Base-by-base conservation (phyloP, 2,329 filamentous ascomycete genomes). In the Nigrospora oryzae region DNA sequence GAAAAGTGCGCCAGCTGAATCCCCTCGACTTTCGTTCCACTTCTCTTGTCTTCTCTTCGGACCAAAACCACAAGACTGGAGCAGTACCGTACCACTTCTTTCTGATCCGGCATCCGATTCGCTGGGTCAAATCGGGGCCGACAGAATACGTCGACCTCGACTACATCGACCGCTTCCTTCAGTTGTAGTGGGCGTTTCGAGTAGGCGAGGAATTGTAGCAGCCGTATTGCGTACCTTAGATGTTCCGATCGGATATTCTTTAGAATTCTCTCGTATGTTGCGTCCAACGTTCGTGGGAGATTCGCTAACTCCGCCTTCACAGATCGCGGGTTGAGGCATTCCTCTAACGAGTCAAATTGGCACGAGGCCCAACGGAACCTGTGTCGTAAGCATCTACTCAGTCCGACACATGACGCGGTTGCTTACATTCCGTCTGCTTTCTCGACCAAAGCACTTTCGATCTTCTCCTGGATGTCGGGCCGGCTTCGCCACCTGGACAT, bases 391-490 rank as follows among this genome's bases (percentile, higher is more conserved):
- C 36, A 36, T 30, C n/a, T 35, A 11, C 7, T n/a, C 12, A 5
- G 5, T 19, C 3, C 14, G 16, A 16, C 14, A 42, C 23, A 7
- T 28, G 23, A 7, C 34, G 19, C 42, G 28, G 35, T 23, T 10
- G 36, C 57, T 50, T 52, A 61, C 60, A 61, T 63, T 47, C 60
- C 59, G 36, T 57, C 43, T 15, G 57, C 52, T 28, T 56, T 56
- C 11, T 50, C 4, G 6, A 49, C 47, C 10, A 63, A 33, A 17
- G 40, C 32, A 14, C 7, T 28, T 38, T 58, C 48, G 17, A 58
- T 60, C n/a, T 57, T 15, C 11, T 41, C 11, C 44, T 52, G 54
- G 19, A 55, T 43, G 1, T 57, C 49, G 17, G 53, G 46, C 5
- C 47, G 43, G 1, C 23, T 12, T 39, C 41, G 31, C 60, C 59